A percentile compares a stretch with the other conserved stretches of the same genome.
These are phyloP conservation scores for Eimeria brunetti DNA, from an alignment of 169 alveolate genomes.

Conservation along the genomic window DNA sequence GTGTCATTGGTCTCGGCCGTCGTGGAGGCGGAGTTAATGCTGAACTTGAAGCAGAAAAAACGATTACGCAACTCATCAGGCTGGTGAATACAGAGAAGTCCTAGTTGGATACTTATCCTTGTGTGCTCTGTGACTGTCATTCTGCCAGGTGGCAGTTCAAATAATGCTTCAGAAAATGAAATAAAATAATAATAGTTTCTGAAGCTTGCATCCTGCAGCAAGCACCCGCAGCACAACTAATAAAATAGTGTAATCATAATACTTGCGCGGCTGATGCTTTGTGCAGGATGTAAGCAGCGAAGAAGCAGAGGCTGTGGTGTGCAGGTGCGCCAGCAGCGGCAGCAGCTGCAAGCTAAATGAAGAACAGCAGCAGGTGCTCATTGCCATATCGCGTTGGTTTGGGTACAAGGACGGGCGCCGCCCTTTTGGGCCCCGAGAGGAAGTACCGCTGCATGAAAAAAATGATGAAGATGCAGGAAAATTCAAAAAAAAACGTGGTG, in stretches of 20 bases:
- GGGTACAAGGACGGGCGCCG: slow-evolving; percentile 52
- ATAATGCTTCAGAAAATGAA: background rate
- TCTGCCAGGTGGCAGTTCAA: background rate
- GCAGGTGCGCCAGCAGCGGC: background rate
- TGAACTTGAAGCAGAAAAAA: background rate
- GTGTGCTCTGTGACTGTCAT: background rate
- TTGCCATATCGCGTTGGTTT: slow-evolving; percentile 51
- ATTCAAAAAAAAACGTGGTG: background rate
- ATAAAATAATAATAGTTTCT: too few species aligned
- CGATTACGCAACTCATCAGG: background rate
- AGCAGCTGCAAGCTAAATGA: slow-evolving; percentile 49
- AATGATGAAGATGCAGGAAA: background rate
- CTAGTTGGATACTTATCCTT: background rate
- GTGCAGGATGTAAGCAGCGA: slow-evolving; percentile 51
- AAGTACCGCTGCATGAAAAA: background rate
- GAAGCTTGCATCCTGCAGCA: too few species aligned
- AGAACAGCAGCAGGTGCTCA: slow-evolving; percentile 48
- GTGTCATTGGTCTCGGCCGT: background rate
- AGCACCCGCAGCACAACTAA: too few species aligned
- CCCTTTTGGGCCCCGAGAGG: slow-evolving; percentile 12
- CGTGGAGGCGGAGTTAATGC: background rate
- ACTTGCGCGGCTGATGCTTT: background rate
- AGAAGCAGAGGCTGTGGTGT: slow-evolving; percentile 26
- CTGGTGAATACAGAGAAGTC: background rate
- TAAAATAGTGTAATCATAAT: too few species aligned